These are phyloP conservation scores for Platanthera guangdongensis DNA, from an alignment of 106 monocot species.

Conservation along the genomic window DNA sequence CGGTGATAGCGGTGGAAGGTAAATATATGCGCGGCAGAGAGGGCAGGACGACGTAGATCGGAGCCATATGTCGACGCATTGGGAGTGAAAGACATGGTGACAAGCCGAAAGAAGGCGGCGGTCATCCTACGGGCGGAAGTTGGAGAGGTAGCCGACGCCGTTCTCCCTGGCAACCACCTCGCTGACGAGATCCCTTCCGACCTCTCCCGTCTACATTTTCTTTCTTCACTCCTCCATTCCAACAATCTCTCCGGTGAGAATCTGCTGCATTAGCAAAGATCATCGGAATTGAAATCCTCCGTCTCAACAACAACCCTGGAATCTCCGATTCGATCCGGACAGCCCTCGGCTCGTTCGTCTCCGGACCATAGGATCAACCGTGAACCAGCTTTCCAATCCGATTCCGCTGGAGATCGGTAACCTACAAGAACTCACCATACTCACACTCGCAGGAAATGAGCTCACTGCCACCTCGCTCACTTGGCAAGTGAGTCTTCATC, in stretches of 20 bases:
- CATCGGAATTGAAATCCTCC: slow-evolving; percentile 41
- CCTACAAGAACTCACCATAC: slow-evolving; percentile 25
- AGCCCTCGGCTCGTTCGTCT: slow-evolving; percentile 35
- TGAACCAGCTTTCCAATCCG: slow-evolving; percentile 41
- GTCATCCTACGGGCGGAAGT: slow-evolving; percentile 18
- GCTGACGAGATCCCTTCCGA: slow-evolving; percentile 46
- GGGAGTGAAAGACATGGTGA: slow-evolving; percentile 83
- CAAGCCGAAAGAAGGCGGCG: slow-evolving; percentile 93
- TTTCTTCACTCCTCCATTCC: slow-evolving; percentile 51
- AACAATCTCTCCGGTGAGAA: slow-evolving; percentile 71
- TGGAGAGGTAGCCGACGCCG: slow-evolving; percentile 9
- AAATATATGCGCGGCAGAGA: slow-evolving; percentile 68
- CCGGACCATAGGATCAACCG: slow-evolving; percentile 32
- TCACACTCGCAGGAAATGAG: slow-evolving; percentile 30
- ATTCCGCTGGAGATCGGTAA: slow-evolving; percentile 59
- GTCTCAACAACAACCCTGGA: slow-evolving; percentile 62
- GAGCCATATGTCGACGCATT: slow-evolving; percentile 92
- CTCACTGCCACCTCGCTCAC: slow-evolving; percentile 7
- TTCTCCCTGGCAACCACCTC: slow-evolving; percentile 58
- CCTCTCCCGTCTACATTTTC: slow-evolving; percentile 33
- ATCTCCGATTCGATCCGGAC: slow-evolving; percentile 59
- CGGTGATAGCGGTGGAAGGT: slow-evolving; percentile 8
- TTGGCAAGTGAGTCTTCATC: too few relatives aligned
- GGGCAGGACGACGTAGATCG: slow-evolving; percentile 72
- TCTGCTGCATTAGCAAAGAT: slow-evolving; percentile 42